Evolutionary conservation across 257 asterid genomes (phyloP).

Genomic region (Fraxinus quadrangulata): DNA sequence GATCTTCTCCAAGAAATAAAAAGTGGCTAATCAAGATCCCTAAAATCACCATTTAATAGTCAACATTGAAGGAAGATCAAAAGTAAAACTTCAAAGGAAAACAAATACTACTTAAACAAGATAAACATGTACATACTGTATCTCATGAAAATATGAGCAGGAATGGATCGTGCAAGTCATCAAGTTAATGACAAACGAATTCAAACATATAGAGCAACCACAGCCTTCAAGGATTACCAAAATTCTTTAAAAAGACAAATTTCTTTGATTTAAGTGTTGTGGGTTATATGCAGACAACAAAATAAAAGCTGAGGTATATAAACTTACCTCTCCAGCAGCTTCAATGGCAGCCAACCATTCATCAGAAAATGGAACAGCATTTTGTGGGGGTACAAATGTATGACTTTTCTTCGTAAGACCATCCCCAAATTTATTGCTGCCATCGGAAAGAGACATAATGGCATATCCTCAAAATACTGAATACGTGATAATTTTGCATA

Average conservation of each 20-base stretch:
- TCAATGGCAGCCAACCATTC: conserved; percentile 97
- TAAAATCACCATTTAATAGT: not conserved
- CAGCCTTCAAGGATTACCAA: not conserved
- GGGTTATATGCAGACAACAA: not conserved
- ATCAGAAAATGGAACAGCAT: conserved; percentile 88
- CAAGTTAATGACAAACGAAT: conserved; percentile 10
- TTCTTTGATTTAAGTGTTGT: not conserved
- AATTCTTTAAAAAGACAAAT: not conserved
- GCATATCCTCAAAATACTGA: conserved; percentile 1
- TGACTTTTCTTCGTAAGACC: conserved; percentile 32
- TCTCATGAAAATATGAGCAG: not conserved
- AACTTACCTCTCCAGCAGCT: conserved; percentile 97
- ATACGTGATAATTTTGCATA: conserved; percentile 20
- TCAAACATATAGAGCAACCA: conserved; percentile 14
- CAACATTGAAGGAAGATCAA: not conserved
- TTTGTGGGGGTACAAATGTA: conserved; percentile 48
- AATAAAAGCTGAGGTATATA: conserved; percentile 15
- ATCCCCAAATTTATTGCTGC: conserved; percentile 44
- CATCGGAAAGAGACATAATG: conserved; percentile 22
- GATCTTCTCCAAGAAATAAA: not conserved
- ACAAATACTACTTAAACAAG: not conserved
- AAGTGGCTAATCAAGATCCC: not conserved
- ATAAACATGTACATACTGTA: not conserved
- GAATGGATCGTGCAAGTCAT: conserved; percentile 3
- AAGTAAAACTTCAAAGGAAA: not conserved